These are phyloP conservation scores for Trypanosoma rangeli DNA, from an alignment of 208 protist species.

Conservation along the genomic window DNA sequence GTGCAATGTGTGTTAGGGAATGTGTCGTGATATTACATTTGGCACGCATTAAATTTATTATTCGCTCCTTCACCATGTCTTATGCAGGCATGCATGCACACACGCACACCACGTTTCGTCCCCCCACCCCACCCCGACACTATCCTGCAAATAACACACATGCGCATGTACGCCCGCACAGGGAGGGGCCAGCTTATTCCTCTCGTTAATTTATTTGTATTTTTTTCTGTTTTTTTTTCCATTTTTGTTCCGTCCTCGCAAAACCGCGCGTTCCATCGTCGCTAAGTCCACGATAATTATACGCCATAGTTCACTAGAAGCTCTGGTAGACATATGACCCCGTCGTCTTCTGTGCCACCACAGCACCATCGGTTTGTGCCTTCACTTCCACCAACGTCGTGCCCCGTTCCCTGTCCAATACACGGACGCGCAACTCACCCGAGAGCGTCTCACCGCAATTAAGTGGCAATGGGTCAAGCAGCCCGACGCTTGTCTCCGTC, in stretches of 20 bases:
- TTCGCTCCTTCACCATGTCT: not conserved
- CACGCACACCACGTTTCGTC: too few relatives aligned
- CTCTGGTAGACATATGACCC: constrained; percentile 79
- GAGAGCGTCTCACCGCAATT: constrained; percentile 59
- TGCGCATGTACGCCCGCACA: too few relatives aligned
- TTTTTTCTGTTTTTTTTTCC: not conserved
- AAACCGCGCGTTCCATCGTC: not conserved
- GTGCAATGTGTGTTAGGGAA: not conserved
- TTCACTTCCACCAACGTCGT: constrained; percentile 63
- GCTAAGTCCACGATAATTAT: not conserved
- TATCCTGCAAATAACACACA: too few relatives aligned
- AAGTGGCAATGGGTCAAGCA: constrained; percentile 69
- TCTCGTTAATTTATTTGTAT: not conserved
- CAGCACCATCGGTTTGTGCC: constrained; percentile 62
- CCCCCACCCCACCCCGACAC: too few relatives aligned
- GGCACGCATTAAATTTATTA: not conserved
- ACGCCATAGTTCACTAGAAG: constrained; percentile 31
- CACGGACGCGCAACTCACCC: constrained; percentile 52
- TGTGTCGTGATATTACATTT: not conserved
- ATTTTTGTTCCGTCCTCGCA: not conserved
- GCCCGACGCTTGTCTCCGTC: constrained; percentile 82
- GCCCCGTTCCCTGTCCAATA: constrained; percentile 47
- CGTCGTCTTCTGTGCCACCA: constrained; percentile 49
- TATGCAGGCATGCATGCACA: not conserved
- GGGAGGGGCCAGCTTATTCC: not conserved